These are phyloP conservation scores for Mycena citricolor DNA, from an alignment of 1,284 basidiomycete genomes.

Conservation along the genomic window DNA sequence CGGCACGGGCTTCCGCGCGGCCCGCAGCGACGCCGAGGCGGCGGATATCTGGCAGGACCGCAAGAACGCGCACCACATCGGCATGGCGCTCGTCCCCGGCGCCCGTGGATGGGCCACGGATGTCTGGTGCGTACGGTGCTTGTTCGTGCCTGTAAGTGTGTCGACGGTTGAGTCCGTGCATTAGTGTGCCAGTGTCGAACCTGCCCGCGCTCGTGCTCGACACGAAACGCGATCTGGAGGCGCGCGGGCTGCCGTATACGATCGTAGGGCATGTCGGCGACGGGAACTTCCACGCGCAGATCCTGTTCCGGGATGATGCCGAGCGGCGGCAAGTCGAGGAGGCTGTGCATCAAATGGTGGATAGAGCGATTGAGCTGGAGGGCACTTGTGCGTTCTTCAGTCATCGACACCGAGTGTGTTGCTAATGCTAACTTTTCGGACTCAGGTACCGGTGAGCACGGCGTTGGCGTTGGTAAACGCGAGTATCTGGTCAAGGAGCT, in stretches of 20 bases:
- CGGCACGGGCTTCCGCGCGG: slow-evolving; percentile 70
- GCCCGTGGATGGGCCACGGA: slow-evolving; percentile 79
- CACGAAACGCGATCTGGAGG: slow-evolving; percentile 71
- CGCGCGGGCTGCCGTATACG: slow-evolving; percentile 58
- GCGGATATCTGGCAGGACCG: slow-evolving; percentile 81
- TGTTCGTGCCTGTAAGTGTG: background rate
- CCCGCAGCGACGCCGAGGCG: slow-evolving; percentile 67
- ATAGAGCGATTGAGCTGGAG: slow-evolving; percentile 71
- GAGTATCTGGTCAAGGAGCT: slow-evolving; percentile 76
- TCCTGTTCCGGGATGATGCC: slow-evolving; percentile 64
- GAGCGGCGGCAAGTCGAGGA: slow-evolving; percentile 52
- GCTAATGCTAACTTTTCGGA: background rate
- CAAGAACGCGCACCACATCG: slow-evolving; percentile 80
- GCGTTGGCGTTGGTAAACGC: slow-evolving; percentile 85
- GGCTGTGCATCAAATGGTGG: slow-evolving; percentile 67
- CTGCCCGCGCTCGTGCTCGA: slow-evolving; percentile 76
- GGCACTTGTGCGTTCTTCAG: slow-evolving; percentile 62
- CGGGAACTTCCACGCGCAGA: slow-evolving; percentile 59
- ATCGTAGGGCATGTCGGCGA: slow-evolving; percentile 87
- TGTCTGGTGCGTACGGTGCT: slow-evolving; percentile 62
- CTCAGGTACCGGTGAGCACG: slow-evolving; percentile 80
- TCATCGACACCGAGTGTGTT: background rate
- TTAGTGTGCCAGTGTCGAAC: slow-evolving; percentile 77
- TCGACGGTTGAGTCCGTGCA: background rate
- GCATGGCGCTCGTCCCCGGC: slow-evolving; percentile 65